phyloP scores from a whole-genome alignment of 306 rosid species.

The Lathyrus sativus region DNA sequence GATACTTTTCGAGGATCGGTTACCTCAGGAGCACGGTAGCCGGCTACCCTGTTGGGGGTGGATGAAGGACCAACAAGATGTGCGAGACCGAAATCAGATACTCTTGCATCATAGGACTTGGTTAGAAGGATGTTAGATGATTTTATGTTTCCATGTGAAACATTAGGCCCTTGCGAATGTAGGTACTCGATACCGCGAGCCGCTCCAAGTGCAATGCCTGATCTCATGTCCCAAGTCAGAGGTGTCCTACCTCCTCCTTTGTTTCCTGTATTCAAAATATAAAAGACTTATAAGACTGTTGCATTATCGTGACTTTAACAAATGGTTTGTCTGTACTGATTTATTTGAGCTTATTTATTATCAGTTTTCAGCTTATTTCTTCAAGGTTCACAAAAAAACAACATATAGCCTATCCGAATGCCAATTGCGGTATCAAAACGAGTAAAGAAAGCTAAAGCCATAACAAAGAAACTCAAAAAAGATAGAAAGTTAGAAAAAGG shows the following conservation, averaged over 20 bases:
- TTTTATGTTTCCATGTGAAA: constrained; percentile 71
- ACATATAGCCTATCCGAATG: too few relatives aligned
- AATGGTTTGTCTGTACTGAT: too few relatives aligned
- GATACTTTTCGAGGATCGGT: constrained; percentile 67
- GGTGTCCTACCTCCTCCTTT: constrained; percentile 67
- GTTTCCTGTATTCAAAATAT: constrained; percentile 49
- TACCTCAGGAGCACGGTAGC: constrained; percentile 75
- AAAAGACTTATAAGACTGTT: too few relatives aligned
- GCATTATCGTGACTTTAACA: too few relatives aligned
- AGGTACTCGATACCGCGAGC: constrained; percentile 61
- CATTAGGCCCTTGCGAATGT: constrained; percentile 59
- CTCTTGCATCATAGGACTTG: constrained; percentile 59
- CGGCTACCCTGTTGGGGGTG: constrained; percentile 60
- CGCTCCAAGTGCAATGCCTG: constrained; percentile 63
- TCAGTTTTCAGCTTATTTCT: too few relatives aligned
- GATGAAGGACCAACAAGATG: constrained; percentile 71
- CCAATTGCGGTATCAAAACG: constrained; percentile 16
- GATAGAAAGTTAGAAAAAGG: neutral
- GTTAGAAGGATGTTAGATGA: constrained; percentile 68
- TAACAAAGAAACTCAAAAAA: neutral
- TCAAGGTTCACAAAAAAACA: too few relatives aligned
- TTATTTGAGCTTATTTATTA: too few relatives aligned
- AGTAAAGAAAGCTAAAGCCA: constrained; percentile 25
- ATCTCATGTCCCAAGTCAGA: constrained; percentile 64
- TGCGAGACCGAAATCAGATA: constrained; percentile 68